Evolutionary conservation across 2,329 filamentous ascomycete genomes (phyloP).

Genomic region (Colletotrichum sp.): DNA sequence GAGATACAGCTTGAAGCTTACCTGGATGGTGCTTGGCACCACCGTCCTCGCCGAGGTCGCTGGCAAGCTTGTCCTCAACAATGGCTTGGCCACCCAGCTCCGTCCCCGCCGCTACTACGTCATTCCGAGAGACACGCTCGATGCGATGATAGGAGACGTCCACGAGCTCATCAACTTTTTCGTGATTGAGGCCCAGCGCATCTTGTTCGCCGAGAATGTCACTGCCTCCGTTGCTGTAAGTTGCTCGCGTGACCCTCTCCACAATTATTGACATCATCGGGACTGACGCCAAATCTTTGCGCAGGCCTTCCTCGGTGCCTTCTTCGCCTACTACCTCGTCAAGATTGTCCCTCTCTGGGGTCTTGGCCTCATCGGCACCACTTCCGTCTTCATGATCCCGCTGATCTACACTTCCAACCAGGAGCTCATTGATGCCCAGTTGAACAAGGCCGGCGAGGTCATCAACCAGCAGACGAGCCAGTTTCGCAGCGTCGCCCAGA

Average conservation of each 20-base stretch:
- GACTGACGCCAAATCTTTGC: background rate
- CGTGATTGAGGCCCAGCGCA: constrained; percentile 71
- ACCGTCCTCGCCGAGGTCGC: constrained; percentile 66
- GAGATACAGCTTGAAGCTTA: constrained; percentile 69
- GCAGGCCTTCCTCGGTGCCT: constrained; percentile 64
- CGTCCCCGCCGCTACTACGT: constrained; percentile 73
- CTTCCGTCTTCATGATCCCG: constrained; percentile 65
- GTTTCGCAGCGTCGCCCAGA: constrained; percentile 64
- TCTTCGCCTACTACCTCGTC: constrained; percentile 71
- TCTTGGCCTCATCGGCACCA: constrained; percentile 64
- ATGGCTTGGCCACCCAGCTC: constrained; percentile 68
- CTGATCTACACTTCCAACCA: constrained; percentile 72
- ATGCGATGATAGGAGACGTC: constrained; percentile 65
- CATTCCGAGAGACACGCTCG: constrained; percentile 65
- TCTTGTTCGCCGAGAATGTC: constrained; percentile 73
- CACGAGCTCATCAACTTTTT: constrained; percentile 77
- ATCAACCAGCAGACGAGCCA: constrained; percentile 68
- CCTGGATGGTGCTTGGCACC: constrained; percentile 65
- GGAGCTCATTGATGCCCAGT: constrained; percentile 70
- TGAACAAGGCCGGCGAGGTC: constrained; percentile 62
- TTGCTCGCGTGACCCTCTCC: constrained; percentile 7
- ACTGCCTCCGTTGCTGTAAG: constrained; percentile 64
- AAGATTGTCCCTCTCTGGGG: constrained; percentile 76
- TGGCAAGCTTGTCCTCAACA: constrained; percentile 66
- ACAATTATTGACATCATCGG: constrained; percentile 3